Base-by-base conservation (phyloP, 2,329 filamentous ascomycete species). In the Arthroderma uncinatum region DNA sequence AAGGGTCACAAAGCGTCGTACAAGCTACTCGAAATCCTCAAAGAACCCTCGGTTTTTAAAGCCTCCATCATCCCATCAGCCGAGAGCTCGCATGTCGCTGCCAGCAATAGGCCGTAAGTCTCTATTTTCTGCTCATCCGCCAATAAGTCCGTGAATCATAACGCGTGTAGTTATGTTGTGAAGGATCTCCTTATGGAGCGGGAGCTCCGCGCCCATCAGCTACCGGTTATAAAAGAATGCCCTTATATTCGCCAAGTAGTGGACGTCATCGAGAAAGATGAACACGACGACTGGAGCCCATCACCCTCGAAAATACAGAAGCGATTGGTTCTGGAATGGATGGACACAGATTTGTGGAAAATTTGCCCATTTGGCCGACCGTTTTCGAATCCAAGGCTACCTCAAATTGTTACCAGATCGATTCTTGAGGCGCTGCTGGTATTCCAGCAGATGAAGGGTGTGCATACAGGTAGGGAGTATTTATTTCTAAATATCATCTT, bases 331-430 rank as follows among this genome's bases (percentile, higher is more conserved):
- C 36, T 61, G 4, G 57, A 57, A 21, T 61, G 55, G 57, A 61
- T 61, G 57, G 55, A 57, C 52, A 61, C 55, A 7, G 59, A 59
- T 53, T 16, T 61, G 23, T 61, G 59, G 57, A 40, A 42, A 25
- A 19, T 50, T 16, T 53, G 55, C 34, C 57, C 57, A 5, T 59
- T 56, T 33, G 55, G 58, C n/a, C 56, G 56, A 34, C 57, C 55
- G 12, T 61, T 61, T 53, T 33, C 55, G 36, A 61, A 61, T 21
- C 57, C 57, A 21, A 56, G 56, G 4, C 50, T 59, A 47, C 59
- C 57, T 28, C 14, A 19, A 0, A 56, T 61, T 59, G 1, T 42
- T 19, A 39, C 36, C 30, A 59, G 37, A 30, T 60, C 59, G 12
- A 55, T 57, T 33, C 44, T 59, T 8, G 50, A 59, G 34, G 55